These are phyloP conservation scores for Globisporangium nunn DNA, from an alignment of 352 stramenopile species.

Conservation along the genomic window DNA sequence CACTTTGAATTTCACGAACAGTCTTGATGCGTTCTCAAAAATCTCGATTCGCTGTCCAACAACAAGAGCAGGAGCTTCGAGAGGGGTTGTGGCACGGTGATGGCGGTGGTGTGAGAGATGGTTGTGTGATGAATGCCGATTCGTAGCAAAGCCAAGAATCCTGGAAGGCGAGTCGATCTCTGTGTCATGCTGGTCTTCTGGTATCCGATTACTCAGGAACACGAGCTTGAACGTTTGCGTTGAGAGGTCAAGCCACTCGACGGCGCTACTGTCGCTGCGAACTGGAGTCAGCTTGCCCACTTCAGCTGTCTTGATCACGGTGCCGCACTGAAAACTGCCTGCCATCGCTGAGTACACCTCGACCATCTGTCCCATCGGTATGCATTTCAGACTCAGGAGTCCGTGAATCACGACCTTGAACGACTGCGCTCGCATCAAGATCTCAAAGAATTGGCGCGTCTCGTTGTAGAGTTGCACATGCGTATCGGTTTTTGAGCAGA, in stretches of 20 bases:
- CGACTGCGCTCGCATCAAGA: constrained; percentile 20
- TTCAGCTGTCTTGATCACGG: constrained; percentile 31
- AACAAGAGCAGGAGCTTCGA: constrained; percentile 12
- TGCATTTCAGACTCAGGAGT: constrained; percentile 27
- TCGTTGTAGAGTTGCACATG: constrained; percentile 56
- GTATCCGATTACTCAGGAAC: constrained; percentile 15
- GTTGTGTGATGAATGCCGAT: not conserved
- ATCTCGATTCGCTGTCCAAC: constrained; percentile 24
- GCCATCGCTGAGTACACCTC: constrained; percentile 55
- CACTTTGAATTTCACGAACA: constrained; percentile 27
- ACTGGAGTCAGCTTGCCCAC: constrained; percentile 37
- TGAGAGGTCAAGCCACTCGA: constrained; percentile 52
- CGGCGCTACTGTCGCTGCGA: constrained; percentile 11
- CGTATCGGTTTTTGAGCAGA: constrained; percentile 30
- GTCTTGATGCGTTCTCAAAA: constrained; percentile 16
- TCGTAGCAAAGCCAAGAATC: not conserved
- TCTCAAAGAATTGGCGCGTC: constrained; percentile 39
- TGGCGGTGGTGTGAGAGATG: not conserved
- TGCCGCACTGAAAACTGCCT: constrained; percentile 26
- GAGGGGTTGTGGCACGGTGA: not conserved
- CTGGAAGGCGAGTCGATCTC: not conserved
- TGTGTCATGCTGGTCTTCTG: not conserved
- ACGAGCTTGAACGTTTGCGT: constrained; percentile 55
- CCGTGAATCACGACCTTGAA: constrained; percentile 60
- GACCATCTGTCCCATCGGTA: constrained; percentile 36